Conservation (phyloP, 805 yeast species). For the Hanseniaspora occidentalis region DNA sequence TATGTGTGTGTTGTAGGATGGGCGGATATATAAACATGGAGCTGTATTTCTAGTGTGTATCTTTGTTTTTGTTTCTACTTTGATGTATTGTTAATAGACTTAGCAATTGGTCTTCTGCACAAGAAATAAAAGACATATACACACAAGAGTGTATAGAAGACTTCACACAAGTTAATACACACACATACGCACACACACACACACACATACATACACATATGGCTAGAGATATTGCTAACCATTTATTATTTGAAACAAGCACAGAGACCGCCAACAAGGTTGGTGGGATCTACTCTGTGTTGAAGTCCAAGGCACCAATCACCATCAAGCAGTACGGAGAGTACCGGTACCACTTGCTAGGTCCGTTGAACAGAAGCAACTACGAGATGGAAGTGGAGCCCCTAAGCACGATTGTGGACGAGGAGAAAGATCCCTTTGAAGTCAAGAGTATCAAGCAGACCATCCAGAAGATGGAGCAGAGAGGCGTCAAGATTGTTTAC, state of each 20-base stretch:
- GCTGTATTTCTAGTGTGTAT: too few relatives aligned
- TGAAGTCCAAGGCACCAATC: conserved; percentile 93
- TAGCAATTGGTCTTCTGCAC: too few relatives aligned
- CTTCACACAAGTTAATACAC: not conserved
- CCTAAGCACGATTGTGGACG: conserved; percentile 18
- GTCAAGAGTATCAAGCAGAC: conserved; percentile 39
- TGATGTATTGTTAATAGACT: too few relatives aligned
- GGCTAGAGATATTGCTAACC: conserved; percentile 80
- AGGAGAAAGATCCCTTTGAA: conserved; percentile 14
- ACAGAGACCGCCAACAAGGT: conserved; percentile 97
- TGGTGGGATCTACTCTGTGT: conserved; percentile 94
- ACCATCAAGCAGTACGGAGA: conserved; percentile 80
- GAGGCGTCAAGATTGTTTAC: conserved; percentile 75
- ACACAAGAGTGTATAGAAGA: too few relatives aligned
- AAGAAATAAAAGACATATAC: too few relatives aligned
- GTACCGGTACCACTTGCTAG: conserved; percentile 74
- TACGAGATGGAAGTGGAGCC: conserved; percentile 79
- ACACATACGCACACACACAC: not conserved
- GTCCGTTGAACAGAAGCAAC: conserved; percentile 66
- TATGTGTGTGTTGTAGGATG: too few relatives aligned
- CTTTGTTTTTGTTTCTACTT: too few relatives aligned
- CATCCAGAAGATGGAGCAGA: conserved; percentile 61
- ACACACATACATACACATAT: conserved; percentile 26
- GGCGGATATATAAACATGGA: too few relatives aligned
- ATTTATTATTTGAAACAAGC: conserved; percentile 83